Percentiles rank a stretch among this genome's conserved stretches.
Conservation (phyloP, 306 rosid species). For the Dryas drummondii region DNA sequence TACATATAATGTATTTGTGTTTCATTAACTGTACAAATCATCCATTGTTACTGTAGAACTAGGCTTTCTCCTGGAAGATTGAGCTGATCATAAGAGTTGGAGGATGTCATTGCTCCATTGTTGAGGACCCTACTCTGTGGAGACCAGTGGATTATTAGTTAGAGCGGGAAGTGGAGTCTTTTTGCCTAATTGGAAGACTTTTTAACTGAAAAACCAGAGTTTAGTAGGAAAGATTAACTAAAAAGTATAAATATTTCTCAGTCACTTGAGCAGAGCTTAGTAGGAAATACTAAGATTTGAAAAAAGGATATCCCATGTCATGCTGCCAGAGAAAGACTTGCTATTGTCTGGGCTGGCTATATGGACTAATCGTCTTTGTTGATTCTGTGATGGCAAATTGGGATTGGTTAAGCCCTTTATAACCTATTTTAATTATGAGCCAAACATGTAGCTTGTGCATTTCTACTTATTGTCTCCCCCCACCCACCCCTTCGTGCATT, state of each 20-base stretch:
- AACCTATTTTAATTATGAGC: not conserved
- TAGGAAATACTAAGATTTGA: too few species aligned
- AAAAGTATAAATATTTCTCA: too few species aligned
- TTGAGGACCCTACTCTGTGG: not conserved
- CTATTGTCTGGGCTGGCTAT: not conserved
- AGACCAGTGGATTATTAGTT: not conserved
- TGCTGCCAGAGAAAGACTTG: not conserved
- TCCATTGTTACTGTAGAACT: not conserved
- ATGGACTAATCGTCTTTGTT: not conserved
- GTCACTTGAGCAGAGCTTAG: too few species aligned
- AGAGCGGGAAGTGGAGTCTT: not conserved
- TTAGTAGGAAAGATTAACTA: not conserved
- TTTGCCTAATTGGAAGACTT: not conserved
- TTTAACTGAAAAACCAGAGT: not conserved
- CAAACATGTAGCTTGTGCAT: not conserved
- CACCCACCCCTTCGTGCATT: too few species aligned
- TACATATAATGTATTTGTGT: too few species aligned
- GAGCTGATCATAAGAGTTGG: not conserved
- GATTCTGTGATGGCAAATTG: not conserved
- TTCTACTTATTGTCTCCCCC: not conserved
- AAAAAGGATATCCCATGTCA: not conserved
- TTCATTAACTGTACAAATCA: not conserved
- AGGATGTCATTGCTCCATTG: not conserved
- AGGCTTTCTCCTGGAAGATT: slow-evolving; percentile 1
- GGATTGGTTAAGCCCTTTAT: not conserved